These are phyloP conservation scores for Pulchroboletus neoregius DNA, from an alignment of 1,284 basidiomycete genomes.

Conservation along the genomic window DNA sequence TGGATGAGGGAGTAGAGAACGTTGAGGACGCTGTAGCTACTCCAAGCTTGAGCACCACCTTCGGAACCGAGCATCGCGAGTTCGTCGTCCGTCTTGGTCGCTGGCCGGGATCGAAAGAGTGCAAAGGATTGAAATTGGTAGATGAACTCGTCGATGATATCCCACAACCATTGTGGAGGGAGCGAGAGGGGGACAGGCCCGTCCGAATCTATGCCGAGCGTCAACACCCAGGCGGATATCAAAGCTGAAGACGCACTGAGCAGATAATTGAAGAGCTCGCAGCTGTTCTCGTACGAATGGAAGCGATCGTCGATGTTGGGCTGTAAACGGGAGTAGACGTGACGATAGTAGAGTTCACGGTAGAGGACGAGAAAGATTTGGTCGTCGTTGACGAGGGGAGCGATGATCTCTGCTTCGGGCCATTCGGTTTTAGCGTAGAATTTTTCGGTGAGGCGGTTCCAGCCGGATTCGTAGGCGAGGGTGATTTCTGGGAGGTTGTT, in stretches of 20 bases:
- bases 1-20: constrained; percentile 98
- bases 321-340: constrained; percentile 92
- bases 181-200: constrained; percentile 89
- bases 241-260: constrained; percentile 47
- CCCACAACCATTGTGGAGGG: constrained; percentile 98
- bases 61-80: constrained; percentile 71
- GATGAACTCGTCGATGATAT: constrained; percentile 99
- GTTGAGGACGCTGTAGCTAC: constrained; percentile 95
- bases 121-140: constrained; percentile 98
- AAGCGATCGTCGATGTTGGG: constrained; percentile 97
- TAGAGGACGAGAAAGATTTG: constrained; percentile 96
- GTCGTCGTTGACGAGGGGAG: constrained; percentile 91
- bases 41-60: constrained; percentile 80
- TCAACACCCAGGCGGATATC: background rate
- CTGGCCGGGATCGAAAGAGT: constrained; percentile 83
- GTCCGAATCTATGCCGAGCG: constrained; percentile 69
- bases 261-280: constrained; percentile 97
- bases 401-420: constrained; percentile 96
- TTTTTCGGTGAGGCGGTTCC: constrained; percentile 96
- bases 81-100: constrained; percentile 89
- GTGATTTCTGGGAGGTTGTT: constrained; percentile 89
- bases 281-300: constrained; percentile 98
- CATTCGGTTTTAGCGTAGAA: constrained; percentile 93
- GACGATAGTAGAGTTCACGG: constrained; percentile 90
- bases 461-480: constrained; percentile 90